A percentile compares a stretch with the other conserved stretches of the same genome.
These are phyloP conservation scores for Thraustochytrium striatum DNA, from an alignment of 352 stramenopile species.

Conservation along the genomic window DNA sequence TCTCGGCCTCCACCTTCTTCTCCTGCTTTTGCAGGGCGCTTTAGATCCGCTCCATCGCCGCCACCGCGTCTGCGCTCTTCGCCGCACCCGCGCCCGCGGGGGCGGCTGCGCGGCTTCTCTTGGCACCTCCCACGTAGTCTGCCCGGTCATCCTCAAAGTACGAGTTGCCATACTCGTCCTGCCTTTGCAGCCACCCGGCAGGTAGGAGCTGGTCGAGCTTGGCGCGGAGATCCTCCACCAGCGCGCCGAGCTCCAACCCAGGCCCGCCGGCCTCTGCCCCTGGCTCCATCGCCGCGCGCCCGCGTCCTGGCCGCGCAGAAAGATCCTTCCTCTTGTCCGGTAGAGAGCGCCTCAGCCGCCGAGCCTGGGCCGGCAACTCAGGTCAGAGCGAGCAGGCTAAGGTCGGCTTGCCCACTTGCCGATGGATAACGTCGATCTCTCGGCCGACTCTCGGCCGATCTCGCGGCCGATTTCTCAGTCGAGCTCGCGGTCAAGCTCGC, in stretches of 20 bases:
- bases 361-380: too few species aligned
- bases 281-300: too few species aligned
- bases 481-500: too few species aligned
- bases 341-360: too few species aligned
- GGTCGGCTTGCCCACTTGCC: too few species aligned
- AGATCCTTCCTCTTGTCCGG: too few species aligned
- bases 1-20: background rate
- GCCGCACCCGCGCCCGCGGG: background rate
- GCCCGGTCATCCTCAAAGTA: slow-evolving; percentile 31
- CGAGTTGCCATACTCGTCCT: slow-evolving; percentile 6
- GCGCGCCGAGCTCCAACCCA: background rate
- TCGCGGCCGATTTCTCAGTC: too few species aligned
- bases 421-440: too few species aligned
- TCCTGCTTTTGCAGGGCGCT: background rate
- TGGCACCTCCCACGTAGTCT: slow-evolving; percentile 10
- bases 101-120: background rate
- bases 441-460: too few species aligned
- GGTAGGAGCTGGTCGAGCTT: slow-evolving; percentile 9
- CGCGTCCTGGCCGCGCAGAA: too few species aligned
- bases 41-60: background rate
- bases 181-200: background rate
- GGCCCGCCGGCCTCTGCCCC: background rate
- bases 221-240: slow-evolving; percentile 21
- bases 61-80: background rate
- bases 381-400: too few species aligned